Percentiles rank a stretch among this genome's conserved stretches.
Evolutionary conservation across 495 filamentous ascomycete genomes (phyloP).

Genomic region (Acidomyces sp.): DNA sequence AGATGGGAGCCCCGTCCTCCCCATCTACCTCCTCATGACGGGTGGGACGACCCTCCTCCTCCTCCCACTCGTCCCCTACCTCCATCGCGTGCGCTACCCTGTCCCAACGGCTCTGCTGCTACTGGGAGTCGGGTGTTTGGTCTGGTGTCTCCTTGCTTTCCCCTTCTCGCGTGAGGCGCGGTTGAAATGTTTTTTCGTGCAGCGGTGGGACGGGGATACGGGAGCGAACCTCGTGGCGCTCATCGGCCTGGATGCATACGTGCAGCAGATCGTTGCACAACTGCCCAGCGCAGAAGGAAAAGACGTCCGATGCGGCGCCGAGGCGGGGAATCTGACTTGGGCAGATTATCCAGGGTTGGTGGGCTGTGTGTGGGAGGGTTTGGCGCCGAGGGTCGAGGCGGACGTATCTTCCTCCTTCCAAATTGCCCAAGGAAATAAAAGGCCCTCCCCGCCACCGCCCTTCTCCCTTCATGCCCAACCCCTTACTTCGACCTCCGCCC

Average conservation of each 20-base stretch:
- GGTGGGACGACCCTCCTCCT: slow-evolving; percentile 56
- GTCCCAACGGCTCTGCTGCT: slow-evolving; percentile 64
- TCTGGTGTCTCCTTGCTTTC: slow-evolving; percentile 81
- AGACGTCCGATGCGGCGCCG: slow-evolving; percentile 43
- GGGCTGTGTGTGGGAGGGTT: slow-evolving; percentile 59
- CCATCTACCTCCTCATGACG: slow-evolving; percentile 57
- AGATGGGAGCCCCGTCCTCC: slow-evolving; percentile 34
- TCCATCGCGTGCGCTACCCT: slow-evolving; percentile 75
- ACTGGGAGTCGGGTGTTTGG: slow-evolving; percentile 59
- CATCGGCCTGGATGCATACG: slow-evolving; percentile 56
- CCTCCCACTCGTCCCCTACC: slow-evolving; percentile 67
- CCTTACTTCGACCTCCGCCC: slow-evolving; percentile 33
- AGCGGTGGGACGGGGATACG: slow-evolving; percentile 65
- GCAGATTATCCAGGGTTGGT: slow-evolving; percentile 33
- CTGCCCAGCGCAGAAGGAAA: slow-evolving; percentile 61
- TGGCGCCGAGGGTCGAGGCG: slow-evolving; percentile 45
- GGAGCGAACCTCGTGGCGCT: slow-evolving; percentile 56
- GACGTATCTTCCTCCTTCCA: background rate
- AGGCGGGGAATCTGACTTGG: no score
- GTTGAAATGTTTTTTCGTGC: slow-evolving; percentile 77
- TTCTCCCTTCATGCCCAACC: no score
- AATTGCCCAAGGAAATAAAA: no score
- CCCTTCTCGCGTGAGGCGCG: slow-evolving; percentile 69
- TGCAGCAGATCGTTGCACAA: slow-evolving; percentile 48
- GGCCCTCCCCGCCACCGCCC: no score